Base-by-base conservation (phyloP, 371 early-diverging fungal genomes). In the Sporodiniella umbellata region DNA sequence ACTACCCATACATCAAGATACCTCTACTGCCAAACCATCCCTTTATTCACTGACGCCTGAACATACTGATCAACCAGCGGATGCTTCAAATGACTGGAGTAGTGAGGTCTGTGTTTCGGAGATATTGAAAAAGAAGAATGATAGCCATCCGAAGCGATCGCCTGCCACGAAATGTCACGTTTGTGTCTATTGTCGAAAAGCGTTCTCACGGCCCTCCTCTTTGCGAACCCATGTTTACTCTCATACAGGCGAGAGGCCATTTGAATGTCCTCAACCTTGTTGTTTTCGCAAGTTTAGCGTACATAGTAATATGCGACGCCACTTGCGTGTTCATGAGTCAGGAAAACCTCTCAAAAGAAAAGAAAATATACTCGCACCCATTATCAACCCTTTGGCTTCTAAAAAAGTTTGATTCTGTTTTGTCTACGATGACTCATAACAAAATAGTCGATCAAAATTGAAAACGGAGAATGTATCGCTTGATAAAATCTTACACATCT, bases 181-280 rank as follows among this genome's bases (percentile, higher is more conserved):
- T 48, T 93, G 93, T 53, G 60, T 64, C 6, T 68, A 68, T 24
- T 91, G 92, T 55, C 65, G 67, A 17, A 89, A 89, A 38, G 61
- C 73, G 8, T 91, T 91, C 54, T 78, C 86, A 15, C 78, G 92
- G 24, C 92, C 92, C 4, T 84, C 85, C 4, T 81, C 86, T 1
- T 60, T 87, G 1, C 66, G 76, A 1, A 87, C 85, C 25, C 89
- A 89, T 54, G 80, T 81, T 26, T 76, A 81, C 50, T 81, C 86
- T 2, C 90, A 89, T 52, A 88, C 90, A 1, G 88, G 89, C 4
- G 89, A 89, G 58, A 79, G 82, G 51, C 90, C 90, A 1, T 83
- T 81, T 60, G 75, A 74, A 40, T 89, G 90, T 51, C 63, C 66
- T 1, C 75, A 72, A 25, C 58, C 64, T n/a, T 86, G 84, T 1